Evolutionary conservation across 2,329 filamentous ascomycete genomes (phyloP).

Genomic region (Neopestalotiopsis sp.): DNA sequence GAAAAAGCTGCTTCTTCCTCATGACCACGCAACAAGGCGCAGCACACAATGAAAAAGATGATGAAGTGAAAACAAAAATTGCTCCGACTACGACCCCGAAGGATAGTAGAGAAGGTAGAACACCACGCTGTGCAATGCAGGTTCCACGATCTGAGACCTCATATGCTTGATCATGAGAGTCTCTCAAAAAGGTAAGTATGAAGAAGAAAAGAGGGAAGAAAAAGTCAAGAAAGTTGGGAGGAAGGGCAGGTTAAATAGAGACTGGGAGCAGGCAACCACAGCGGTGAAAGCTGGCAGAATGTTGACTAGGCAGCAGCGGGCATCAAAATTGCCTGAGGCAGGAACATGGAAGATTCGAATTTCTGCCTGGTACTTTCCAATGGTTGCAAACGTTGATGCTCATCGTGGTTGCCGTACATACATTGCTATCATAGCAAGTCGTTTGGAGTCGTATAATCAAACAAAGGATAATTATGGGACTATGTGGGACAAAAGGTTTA

Average conservation of each 20-base stretch:
- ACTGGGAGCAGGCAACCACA: neutral
- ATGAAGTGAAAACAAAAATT: conserved; percentile 48
- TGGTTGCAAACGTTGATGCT: no score
- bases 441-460: neutral
- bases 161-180: conserved; percentile 44
- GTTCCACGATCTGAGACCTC: conserved; percentile 44
- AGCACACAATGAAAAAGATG: conserved; percentile 18
- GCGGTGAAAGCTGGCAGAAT: conserved; percentile 19
- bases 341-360: neutral
- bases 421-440: no score
- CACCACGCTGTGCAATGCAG: conserved; percentile 57
- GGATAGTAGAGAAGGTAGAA: conserved; percentile 51
- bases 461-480: neutral
- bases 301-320: neutral
- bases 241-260: conserved; percentile 20
- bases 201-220: conserved; percentile 30
- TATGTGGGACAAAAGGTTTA: neutral
- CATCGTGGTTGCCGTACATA: no score
- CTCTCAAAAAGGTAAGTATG: conserved; percentile 44
- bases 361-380: no score
- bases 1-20: conserved; percentile 20
- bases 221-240: conserved; percentile 19
- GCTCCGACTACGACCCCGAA: conserved; percentile 52
- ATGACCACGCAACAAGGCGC: conserved; percentile 18
- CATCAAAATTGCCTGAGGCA: no score